phyloP scores from a whole-genome alignment of 148 eudicot species.

The Camellia sinensis region DNA sequence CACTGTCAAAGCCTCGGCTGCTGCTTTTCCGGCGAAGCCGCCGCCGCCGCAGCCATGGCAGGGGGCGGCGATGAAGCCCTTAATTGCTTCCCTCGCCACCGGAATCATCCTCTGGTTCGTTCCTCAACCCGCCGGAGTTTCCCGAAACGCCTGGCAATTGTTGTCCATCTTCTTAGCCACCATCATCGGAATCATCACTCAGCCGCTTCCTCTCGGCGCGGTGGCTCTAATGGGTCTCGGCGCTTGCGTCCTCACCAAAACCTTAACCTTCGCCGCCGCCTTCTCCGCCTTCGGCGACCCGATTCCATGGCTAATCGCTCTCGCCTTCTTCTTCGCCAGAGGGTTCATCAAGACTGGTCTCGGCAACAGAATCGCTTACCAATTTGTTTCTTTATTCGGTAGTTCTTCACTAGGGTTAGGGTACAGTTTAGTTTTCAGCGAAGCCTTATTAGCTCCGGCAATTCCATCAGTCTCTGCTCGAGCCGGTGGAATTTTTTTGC shows the following conservation, averaged over 20 bases:
- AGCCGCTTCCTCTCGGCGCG: constrained; percentile 88
- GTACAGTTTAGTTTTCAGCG: constrained; percentile 77
- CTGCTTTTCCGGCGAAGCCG: constrained; percentile 25
- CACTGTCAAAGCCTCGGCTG: constrained; percentile 21
- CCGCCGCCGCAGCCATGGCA: constrained; percentile 43
- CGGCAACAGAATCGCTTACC: constrained; percentile 78
- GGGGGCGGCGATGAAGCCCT: constrained; percentile 67
- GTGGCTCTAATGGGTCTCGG: constrained; percentile 83
- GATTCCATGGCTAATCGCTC: constrained; percentile 85
- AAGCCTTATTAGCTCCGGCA: constrained; percentile 87
- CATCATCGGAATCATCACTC: constrained; percentile 83
- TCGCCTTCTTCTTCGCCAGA: constrained; percentile 92
- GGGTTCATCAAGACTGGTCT: constrained; percentile 94
- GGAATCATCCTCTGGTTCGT: constrained; percentile 73
- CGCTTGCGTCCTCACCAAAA: constrained; percentile 75
- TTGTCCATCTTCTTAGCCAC: constrained; percentile 81
- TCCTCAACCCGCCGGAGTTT: constrained; percentile 70
- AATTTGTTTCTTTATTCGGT: constrained; percentile 72
- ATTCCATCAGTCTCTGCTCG: constrained; percentile 91
- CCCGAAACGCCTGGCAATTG: constrained; percentile 73
- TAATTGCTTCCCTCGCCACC: constrained; percentile 62
- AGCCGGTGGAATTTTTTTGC: constrained; percentile 88
- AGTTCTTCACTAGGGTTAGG: constrained; percentile 71
- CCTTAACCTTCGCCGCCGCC: constrained; percentile 81
- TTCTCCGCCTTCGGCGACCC: constrained; percentile 95